These are phyloP conservation scores for Basidiobolus meristosporus DNA, from an alignment of 371 early-diverging fungal genomes.

Conservation along the genomic window DNA sequence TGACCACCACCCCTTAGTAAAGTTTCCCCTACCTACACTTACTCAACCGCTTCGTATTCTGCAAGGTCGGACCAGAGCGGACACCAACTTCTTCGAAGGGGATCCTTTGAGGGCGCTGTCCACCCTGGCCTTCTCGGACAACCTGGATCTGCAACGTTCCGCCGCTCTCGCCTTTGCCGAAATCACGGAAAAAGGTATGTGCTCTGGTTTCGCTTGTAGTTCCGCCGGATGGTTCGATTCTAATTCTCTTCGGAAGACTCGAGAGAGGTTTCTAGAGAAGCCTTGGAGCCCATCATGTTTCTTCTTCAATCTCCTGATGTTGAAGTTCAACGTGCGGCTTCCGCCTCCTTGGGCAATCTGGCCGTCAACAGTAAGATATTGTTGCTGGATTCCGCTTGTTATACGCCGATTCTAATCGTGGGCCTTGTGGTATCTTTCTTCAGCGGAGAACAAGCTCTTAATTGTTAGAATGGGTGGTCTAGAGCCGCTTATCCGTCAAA, in stretches of 20 bases:
- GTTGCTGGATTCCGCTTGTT: not conserved
- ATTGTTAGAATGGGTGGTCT: conserved; percentile 77
- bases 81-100: conserved; percentile 75
- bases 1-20: not conserved
- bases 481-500: conserved; percentile 75
- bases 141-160: conserved; percentile 69
- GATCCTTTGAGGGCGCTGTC: conserved; percentile 67
- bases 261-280: conserved; percentile 54
- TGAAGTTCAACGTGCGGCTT: conserved; percentile 76
- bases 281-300: conserved; percentile 63
- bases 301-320: conserved; percentile 68
- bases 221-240: not conserved
- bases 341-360: conserved; percentile 78
- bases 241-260: conserved; percentile 26
- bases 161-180: conserved; percentile 86
- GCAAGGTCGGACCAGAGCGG: conserved; percentile 38
- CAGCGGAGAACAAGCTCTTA: conserved; percentile 63
- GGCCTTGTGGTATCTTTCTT: conserved; percentile 1
- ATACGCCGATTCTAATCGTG: not conserved
- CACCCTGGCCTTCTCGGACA: conserved; percentile 66
- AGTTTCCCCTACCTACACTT: not conserved
- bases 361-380: conserved; percentile 54
- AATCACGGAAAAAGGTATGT: conserved; percentile 62
- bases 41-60: conserved; percentile 1
- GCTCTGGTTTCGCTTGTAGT: not conserved